Evolutionary conservation across 2,329 filamentous ascomycete species (phyloP), one percentile per base, ranked within the genome.

Genomic region (Neonectria punicea): DNA sequence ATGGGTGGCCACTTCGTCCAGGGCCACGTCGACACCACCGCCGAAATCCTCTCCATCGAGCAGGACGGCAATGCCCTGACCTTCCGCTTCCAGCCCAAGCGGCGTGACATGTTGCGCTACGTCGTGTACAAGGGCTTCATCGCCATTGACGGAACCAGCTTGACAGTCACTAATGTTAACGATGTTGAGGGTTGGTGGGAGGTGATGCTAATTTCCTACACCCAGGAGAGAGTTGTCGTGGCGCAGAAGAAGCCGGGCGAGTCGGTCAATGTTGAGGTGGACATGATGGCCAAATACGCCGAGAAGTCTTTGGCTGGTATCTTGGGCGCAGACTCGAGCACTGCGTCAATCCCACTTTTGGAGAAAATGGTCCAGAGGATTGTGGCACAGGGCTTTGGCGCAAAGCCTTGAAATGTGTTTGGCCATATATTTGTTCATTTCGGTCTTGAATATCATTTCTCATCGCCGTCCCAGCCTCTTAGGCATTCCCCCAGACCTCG

Each of bases 1-100:
- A 98, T 99, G 93, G 96, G 97, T 51, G 96, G 96, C 0, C 96
- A 99, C 82, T 97, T 98, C 75, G 95, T 98, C 34, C 97, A 99
- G 82, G 96, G 96, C 44, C 96, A 99, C 80, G 95, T 99, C 66
- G 97, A 99, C 80, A 95, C 93, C 11, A 89, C 91, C 43, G 96
- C 95, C 0, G 87, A 86, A 47, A 92, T 99, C 66, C 77, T 90
- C 43, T 87, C 87, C 47, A 87, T 92, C 39, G 90, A 87, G 18
- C 89, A 90, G 3, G 96, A 99, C 80, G 94, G 95, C 62, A 97
- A 98, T 81, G 93, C 96, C 7, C 80, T 97, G 66, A 97, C 93
- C 1, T 92, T 98, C 79, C 88, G 95, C 41, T 90, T 99, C 79
- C 84, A 86, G 78, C 94, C 95, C 5, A 85, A 85, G 66, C 89